These are phyloP conservation scores for Brassica hybrid DNA, from an alignment of 441 rosid genomes.

Conservation along the genomic window DNA sequence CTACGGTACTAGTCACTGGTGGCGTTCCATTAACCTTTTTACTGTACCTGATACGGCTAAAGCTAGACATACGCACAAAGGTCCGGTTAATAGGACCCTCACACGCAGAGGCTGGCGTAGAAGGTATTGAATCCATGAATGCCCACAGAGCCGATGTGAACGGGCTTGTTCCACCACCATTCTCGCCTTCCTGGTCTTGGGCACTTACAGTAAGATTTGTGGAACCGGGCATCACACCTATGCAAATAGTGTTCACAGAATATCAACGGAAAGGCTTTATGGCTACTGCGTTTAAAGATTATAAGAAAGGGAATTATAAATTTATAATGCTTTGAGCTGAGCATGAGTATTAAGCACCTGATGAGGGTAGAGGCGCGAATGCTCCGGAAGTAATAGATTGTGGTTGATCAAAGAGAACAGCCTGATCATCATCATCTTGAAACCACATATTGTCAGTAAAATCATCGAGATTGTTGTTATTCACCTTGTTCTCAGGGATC, in stretches of 20 bases:
- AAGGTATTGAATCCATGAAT: neutral
- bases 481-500: neutral
- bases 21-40: neutral
- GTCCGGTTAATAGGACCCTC: neutral
- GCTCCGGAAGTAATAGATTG: neutral
- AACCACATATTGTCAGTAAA: neutral
- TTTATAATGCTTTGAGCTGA: neutral
- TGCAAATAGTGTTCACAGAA: neutral
- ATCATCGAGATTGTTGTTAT: neutral
- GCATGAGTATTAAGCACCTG: neutral
- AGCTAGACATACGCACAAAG: neutral
- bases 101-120: neutral
- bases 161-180: slow-evolving; percentile 51
- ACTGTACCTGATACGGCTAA: neutral
- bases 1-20: neutral
- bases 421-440: neutral
- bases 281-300: neutral
- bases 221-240: slow-evolving; percentile 5
- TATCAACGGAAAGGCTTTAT: neutral
- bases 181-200: slow-evolving; percentile 36
- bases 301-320: neutral
- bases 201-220: slow-evolving; percentile 29
- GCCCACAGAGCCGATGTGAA: neutral
- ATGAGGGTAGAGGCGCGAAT: neutral
- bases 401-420: neutral